Percentiles rank a stretch among this genome's conserved stretches.
phyloP scores from a whole-genome alignment of 331 rosid species.

The Quercus phellos region DNA sequence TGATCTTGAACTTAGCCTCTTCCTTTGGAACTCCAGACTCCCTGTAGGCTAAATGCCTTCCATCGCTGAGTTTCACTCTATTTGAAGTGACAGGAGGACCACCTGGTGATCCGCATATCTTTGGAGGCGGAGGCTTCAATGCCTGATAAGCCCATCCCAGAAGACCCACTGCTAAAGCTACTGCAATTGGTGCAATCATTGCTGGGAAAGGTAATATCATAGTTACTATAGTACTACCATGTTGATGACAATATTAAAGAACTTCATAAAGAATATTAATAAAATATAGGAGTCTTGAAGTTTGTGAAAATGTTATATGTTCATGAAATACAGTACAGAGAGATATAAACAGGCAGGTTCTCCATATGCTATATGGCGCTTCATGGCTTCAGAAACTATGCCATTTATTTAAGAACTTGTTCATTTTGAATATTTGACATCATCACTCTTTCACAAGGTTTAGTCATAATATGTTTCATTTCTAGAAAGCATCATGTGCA shows the following conservation, averaged over 20 bases:
- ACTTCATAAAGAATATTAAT: not conserved
- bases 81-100: slow-evolving; percentile 67
- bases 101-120: slow-evolving; percentile 49
- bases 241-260: not conserved
- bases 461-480: too few relatives aligned
- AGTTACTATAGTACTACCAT: not conserved
- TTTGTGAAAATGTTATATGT: not conserved
- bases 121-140: slow-evolving; percentile 57
- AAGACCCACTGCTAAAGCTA: slow-evolving; percentile 46
- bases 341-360: not conserved
- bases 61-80: slow-evolving; percentile 61
- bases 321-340: not conserved
- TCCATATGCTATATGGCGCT: not conserved
- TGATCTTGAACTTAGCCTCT: slow-evolving; percentile 61
- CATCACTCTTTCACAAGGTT: too few relatives aligned
- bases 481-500: too few relatives aligned
- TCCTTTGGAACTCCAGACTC: slow-evolving; percentile 66
- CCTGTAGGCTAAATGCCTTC: slow-evolving; percentile 71
- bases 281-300: not conserved
- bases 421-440: too few relatives aligned
- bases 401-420: too few relatives aligned
- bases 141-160: slow-evolving; percentile 52
- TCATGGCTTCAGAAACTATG: not conserved
- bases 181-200: slow-evolving; percentile 50
- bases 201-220: slow-evolving; percentile 22